Base-by-base conservation (phyloP, 164 flowering plant species). In the Warburgia ugandensis region DNA sequence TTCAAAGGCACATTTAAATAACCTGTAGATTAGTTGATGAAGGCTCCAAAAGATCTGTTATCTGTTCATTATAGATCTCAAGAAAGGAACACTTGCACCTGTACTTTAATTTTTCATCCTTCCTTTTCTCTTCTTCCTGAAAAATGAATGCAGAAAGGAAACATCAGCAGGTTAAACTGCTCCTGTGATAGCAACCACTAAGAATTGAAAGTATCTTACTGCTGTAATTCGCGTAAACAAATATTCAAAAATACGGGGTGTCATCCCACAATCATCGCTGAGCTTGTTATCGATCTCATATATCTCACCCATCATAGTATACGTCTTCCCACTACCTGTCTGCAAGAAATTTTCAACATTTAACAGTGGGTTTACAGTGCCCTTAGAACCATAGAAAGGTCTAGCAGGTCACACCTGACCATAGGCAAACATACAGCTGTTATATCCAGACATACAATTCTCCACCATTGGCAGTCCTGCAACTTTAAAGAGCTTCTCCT, bases 251-350 rank as follows among this genome's bases (percentile, higher is more conserved):
- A 84, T 76, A 14, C 97, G 86, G 43, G 95, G 84, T 44, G 90
- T 86, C 40, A 89, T 73, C 60, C 97, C 97, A 74, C 86, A 74
- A 46, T 80, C 77, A 42, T 67, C 74, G 49, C 48, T 70, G 38
- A 78, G 77, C 52, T 64, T 60, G 4, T 73, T 77, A 39, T 78
- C 79, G 48, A 67, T 52, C 54, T 69, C 75, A 61, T 58, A 37
- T 62, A 89, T 77, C 50, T 86, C 88, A 52, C 95, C 97, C 92
- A 89, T 79, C 97, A 89, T 89, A 4, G 97, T 89, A 53, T 86
- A 81, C 16, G 97, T 89, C 60, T 89, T 89, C 48, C 97, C 97
- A 72, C 97, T 86, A 27, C 97, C 97, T 5, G 97, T 89, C 97
- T 89, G 76, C 64, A 78, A 9, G n/a, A 66, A 38, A 70, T 38